Conservation (phyloP, 805 yeast species). For the Hanseniaspora mollemarum region DNA sequence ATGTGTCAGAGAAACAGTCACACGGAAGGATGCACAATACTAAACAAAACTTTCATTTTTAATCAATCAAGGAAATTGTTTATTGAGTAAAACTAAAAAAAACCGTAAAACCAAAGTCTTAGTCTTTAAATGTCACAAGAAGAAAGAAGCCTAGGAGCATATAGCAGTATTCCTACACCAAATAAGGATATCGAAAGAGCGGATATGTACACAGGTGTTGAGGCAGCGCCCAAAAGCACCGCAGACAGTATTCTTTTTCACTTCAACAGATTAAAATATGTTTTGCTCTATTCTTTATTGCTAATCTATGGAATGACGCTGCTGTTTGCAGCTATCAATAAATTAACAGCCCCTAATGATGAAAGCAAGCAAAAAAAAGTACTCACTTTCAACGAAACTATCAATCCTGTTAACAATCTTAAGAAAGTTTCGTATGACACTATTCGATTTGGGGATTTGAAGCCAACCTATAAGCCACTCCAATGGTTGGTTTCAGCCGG, state of each 20-base stretch:
- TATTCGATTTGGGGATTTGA: conserved; percentile 46
- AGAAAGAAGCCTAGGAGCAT: not conserved
- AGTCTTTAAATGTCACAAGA: not conserved
- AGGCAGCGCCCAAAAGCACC: not conserved
- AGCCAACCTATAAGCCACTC: conserved; percentile 41
- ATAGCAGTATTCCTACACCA: conserved; percentile 1
- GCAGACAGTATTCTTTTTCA: not conserved
- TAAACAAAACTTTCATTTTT: too few relatives aligned
- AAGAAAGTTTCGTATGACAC: conserved; percentile 32
- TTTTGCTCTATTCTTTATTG: not conserved
- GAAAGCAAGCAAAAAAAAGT: not conserved
- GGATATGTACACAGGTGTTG: not conserved
- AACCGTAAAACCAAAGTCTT: not conserved
- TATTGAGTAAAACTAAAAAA: too few relatives aligned
- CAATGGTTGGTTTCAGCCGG: conserved; percentile 58
- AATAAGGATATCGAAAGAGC: not conserved
- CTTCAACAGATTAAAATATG: conserved; percentile 12
- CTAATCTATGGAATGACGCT: conserved; percentile 9
- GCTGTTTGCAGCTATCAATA: conserved; percentile 2
- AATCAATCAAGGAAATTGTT: too few relatives aligned
- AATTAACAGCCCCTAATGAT: not conserved
- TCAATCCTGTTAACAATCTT: conserved; percentile 12
- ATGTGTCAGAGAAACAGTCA: too few relatives aligned
- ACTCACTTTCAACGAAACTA: conserved; percentile 3
- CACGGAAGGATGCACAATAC: too few relatives aligned